Conservation (phyloP, 371 early-diverging fungal species). For the Vavraia culicis region DNA sequence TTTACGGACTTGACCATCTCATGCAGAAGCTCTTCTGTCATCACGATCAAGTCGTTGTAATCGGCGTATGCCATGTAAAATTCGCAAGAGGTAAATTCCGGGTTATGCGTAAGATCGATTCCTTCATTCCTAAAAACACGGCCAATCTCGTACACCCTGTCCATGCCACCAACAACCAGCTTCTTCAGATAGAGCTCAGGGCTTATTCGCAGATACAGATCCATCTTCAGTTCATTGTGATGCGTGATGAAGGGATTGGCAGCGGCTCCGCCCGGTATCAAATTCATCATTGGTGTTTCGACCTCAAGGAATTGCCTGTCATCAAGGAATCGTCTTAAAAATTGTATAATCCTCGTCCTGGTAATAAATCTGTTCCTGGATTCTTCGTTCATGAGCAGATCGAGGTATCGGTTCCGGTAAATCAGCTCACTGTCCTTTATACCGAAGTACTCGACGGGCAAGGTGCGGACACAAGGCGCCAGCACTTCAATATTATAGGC, state of each 20-base stretch:
- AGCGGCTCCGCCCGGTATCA: slow-evolving; percentile 92
- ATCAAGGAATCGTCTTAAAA: slow-evolving; percentile 75
- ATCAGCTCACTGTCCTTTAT: slow-evolving; percentile 73
- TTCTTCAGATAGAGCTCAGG: slow-evolving; percentile 93
- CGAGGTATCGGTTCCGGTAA: slow-evolving; percentile 91
- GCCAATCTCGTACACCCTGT: slow-evolving; percentile 96
- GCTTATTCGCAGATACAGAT: slow-evolving; percentile 90
- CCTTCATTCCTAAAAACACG: slow-evolving; percentile 97
- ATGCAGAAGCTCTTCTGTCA: slow-evolving; percentile 70
- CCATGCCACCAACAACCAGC: slow-evolving; percentile 89
- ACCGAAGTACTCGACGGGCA: slow-evolving; percentile 81
- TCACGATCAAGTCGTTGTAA: slow-evolving; percentile 72
- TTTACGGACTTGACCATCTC: slow-evolving; percentile 70
- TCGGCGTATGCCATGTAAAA: slow-evolving; percentile 99
- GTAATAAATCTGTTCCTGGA: slow-evolving; percentile 73
- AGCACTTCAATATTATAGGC: slow-evolving; percentile 61
- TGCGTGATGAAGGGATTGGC: slow-evolving; percentile 97
- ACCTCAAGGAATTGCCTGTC: slow-evolving; percentile 83
- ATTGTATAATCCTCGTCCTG: slow-evolving; percentile 71
- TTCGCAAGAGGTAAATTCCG: slow-evolving; percentile 95
- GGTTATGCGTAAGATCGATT: slow-evolving; percentile 98
- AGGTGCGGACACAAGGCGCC: slow-evolving; percentile 76
- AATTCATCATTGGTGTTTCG: slow-evolving; percentile 99
- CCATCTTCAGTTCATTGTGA: slow-evolving; percentile 92
- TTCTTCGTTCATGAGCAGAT: slow-evolving; percentile 85